Evolutionary conservation across 805 yeast species (phyloP).

Genomic region (Wickerhamomyces canadensis): DNA sequence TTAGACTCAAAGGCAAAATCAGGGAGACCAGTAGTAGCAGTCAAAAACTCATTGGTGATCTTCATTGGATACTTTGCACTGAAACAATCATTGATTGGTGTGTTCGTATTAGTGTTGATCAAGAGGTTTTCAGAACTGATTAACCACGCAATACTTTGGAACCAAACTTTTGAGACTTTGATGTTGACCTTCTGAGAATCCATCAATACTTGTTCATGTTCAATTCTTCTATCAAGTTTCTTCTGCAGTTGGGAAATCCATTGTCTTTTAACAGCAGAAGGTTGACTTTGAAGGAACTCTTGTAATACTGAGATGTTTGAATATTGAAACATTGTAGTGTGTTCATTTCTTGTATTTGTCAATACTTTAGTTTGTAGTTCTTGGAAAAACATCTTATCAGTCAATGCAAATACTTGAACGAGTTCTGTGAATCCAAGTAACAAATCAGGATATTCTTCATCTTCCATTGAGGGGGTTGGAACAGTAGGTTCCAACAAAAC

Average conservation of each 20-base stretch:
- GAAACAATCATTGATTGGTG: constrained; percentile 15
- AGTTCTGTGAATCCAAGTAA: constrained; percentile 20
- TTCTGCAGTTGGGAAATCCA: constrained; percentile 18
- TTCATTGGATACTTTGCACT: constrained; percentile 17
- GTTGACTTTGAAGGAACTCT: constrained; percentile 14
- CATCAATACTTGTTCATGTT: constrained; percentile 6
- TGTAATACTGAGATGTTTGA: constrained; percentile 9
- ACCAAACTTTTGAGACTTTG: constrained; percentile 19
- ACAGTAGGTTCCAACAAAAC: constrained; percentile 19
- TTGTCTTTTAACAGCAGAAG: constrained; percentile 15
- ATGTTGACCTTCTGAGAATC: constrained; percentile 22
- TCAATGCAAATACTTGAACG: constrained; percentile 18
- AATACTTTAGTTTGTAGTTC: constrained; percentile 17
- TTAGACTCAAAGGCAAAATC: constrained; percentile 21
- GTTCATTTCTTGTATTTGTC: constrained; percentile 4
- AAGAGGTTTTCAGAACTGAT: constrained; percentile 18
- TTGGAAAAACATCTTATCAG: constrained; percentile 19
- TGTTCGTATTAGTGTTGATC: constrained; percentile 8
- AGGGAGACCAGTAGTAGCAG: constrained; percentile 12
- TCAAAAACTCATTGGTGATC: constrained; percentile 17
- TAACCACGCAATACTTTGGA: constrained; percentile 21
- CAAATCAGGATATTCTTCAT: constrained; percentile 21
- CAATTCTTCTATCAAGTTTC: constrained; percentile 13
- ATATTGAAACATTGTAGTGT: constrained; percentile 2
- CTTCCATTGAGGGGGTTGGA: constrained; percentile 19